A percentile compares a stretch with the other conserved stretches of the same genome.
phyloP scores from a whole-genome alignment of 257 asterid genomes.

The Salvia rosmarinus region DNA sequence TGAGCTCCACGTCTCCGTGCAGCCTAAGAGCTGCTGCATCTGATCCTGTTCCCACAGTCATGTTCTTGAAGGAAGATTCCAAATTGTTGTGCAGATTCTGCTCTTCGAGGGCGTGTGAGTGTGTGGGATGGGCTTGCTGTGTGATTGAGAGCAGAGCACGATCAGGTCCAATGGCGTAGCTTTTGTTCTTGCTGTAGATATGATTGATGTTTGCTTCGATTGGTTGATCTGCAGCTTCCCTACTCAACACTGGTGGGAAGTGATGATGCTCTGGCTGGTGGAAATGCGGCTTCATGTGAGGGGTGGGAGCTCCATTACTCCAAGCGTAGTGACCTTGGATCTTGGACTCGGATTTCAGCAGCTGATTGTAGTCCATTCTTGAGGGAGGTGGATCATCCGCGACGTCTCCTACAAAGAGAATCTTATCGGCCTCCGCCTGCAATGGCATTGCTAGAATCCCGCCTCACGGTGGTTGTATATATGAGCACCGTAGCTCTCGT shows the following conservation, averaged over 20 bases:
- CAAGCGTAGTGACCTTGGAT: conserved; percentile 28
- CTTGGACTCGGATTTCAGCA: conserved; percentile 28
- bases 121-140: conserved; percentile 23
- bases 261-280: background rate
- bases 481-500: conserved; percentile 29
- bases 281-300: conserved; percentile 35
- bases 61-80: conserved; percentile 30
- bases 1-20: conserved; percentile 39
- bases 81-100: conserved; percentile 35
- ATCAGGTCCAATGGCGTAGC: conserved; percentile 32
- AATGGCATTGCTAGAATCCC: background rate
- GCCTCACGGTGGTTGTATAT: conserved; percentile 37
- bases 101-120: conserved; percentile 19
- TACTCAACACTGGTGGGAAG: conserved; percentile 20
- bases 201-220: conserved; percentile 24
- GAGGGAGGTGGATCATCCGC: conserved; percentile 39
- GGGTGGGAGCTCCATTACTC: conserved; percentile 14
- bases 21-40: conserved; percentile 24
- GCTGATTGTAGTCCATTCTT: conserved; percentile 27
- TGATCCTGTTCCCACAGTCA: conserved; percentile 33
- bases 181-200: conserved; percentile 30
- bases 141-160: conserved; percentile 32
- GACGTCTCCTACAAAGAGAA: background rate
- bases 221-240: conserved; percentile 20
- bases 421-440: conserved; percentile 30